phyloP scores from a whole-genome alignment of 2,329 filamentous ascomycete genomes.

The Fusarium sulawesiense region DNA sequence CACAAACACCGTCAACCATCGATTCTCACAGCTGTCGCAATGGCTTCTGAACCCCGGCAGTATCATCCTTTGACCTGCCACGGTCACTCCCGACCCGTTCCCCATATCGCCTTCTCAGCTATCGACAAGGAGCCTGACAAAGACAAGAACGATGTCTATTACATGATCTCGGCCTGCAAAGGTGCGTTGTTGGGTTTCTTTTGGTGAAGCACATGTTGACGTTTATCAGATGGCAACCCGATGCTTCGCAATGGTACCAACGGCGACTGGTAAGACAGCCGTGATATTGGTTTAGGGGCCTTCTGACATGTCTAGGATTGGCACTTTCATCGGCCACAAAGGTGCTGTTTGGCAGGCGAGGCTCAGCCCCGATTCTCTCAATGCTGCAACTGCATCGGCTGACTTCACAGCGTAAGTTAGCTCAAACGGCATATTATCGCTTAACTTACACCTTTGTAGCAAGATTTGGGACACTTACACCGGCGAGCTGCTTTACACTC shows the following conservation, averaged over 20 bases:
- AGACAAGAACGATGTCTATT: constrained; percentile 86
- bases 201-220: constrained; percentile 38
- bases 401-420: constrained; percentile 88
- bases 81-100: constrained; percentile 91
- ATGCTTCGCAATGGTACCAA: constrained; percentile 98
- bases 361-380: constrained; percentile 85
- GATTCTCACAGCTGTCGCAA: constrained; percentile 36
- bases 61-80: constrained; percentile 94
- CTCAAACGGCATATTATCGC: not conserved
- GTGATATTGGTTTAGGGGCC: not conserved
- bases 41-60: constrained; percentile 59
- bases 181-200: constrained; percentile 59
- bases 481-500: constrained; percentile 85
- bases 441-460: constrained; percentile 60
- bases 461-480: constrained; percentile 98
- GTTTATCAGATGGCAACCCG: constrained; percentile 84
- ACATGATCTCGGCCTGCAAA: constrained; percentile 94
- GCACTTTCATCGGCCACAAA: constrained; percentile 97
- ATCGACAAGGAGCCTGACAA: constrained; percentile 84
- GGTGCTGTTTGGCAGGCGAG: constrained; percentile 97
- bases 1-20: constrained; percentile 3
- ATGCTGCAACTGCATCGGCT: constrained; percentile 92
- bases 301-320: constrained; percentile 74
- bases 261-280: constrained; percentile 79
- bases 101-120: constrained; percentile 89